Evolutionary conservation across 2,329 filamentous ascomycete genomes (phyloP).

Genomic region (Tolypocladium cylindrosporum): DNA sequence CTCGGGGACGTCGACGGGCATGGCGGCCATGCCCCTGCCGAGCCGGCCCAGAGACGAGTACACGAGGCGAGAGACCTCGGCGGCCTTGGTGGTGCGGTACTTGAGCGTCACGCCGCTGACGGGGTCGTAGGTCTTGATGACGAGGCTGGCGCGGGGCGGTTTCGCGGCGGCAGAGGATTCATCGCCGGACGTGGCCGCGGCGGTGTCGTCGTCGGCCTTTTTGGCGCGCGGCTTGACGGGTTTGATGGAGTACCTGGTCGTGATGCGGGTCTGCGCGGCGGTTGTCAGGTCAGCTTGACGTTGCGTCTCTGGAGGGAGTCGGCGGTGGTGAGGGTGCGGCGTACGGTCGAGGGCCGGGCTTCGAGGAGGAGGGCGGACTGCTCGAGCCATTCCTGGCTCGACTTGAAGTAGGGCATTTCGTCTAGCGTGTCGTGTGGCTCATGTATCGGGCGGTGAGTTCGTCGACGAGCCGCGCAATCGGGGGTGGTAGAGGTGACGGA

Average conservation of each 20-base stretch:
- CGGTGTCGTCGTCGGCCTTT: conserved; percentile 15
- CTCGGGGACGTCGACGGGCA: conserved; percentile 31
- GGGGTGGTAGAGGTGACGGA: background rate
- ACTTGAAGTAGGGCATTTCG: conserved; percentile 70
- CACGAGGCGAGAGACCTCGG: conserved; percentile 78
- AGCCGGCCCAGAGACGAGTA: conserved; percentile 60
- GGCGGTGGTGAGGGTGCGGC: conserved; percentile 16
- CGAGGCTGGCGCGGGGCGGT: conserved; percentile 58
- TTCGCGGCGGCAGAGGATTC: conserved; percentile 23
- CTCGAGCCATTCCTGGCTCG: conserved; percentile 83
- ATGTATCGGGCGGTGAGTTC: background rate
- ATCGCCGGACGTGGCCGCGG: conserved; percentile 9
- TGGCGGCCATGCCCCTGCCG: conserved; percentile 56
- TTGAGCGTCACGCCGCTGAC: conserved; percentile 73
- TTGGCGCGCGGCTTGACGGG: conserved; percentile 22
- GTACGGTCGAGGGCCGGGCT: conserved; percentile 75
- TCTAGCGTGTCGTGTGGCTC: background rate
- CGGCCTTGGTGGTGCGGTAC: conserved; percentile 83
- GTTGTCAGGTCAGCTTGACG: background rate
- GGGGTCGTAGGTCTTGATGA: conserved; percentile 85
- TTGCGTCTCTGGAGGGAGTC: background rate
- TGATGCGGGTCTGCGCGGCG: conserved; percentile 65
- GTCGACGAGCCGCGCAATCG: background rate
- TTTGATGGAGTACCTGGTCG: conserved; percentile 78
- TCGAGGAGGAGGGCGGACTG: conserved; percentile 79